A percentile compares a stretch with the other conserved stretches of the same genome.
These are phyloP conservation scores for Stagonosporopsis tanaceti DNA, from an alignment of 2,329 filamentous ascomycete genomes.

Conservation along the genomic window DNA sequence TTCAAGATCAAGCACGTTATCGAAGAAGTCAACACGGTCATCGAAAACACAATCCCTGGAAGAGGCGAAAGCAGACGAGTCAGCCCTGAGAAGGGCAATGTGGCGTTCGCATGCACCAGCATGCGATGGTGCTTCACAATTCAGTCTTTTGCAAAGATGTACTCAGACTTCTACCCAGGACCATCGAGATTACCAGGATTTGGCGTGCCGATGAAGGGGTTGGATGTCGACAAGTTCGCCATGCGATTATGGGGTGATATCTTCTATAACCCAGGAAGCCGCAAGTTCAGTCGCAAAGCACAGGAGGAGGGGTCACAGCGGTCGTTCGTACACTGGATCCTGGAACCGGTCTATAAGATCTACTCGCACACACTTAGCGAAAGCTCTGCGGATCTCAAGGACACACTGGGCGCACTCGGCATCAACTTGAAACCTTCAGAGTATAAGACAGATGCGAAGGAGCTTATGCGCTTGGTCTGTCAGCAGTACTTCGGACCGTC, in stretches of 20 bases:
- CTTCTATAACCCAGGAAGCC: conserved; percentile 90
- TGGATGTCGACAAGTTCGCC: conserved; percentile 85
- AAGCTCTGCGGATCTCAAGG: conserved; percentile 82
- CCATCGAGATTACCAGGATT: conserved; percentile 43
- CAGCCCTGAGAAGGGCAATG: conserved; percentile 96
- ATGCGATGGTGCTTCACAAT: conserved; percentile 98
- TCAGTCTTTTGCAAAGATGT: conserved; percentile 94
- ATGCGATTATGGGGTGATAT: conserved; percentile 93
- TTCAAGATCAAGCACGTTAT: conserved; percentile 99
- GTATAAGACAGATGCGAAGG: conserved; percentile 87
- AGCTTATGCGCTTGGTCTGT: conserved; percentile 87
- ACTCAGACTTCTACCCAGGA: conserved; percentile 84
- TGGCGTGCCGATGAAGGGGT: conserved; percentile 43
- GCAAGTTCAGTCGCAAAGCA: conserved; percentile 89
- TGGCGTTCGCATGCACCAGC: conserved; percentile 91
- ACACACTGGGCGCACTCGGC: conserved; percentile 78
- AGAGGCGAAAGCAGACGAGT: conserved; percentile 80
- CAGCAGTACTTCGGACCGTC: conserved; percentile 94
- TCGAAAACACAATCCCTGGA: conserved; percentile 85
- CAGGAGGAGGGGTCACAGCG: conserved; percentile 81
- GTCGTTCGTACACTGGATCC: conserved; percentile 91
- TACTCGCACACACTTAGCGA: conserved; percentile 95
- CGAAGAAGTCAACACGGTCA: conserved; percentile 95
- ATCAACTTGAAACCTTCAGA: conserved; percentile 92
- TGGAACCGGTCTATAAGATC: conserved; percentile 97